Conservation (phyloP, 2,329 filamentous ascomycete species). For the Exophiala alcalophila region DNA sequence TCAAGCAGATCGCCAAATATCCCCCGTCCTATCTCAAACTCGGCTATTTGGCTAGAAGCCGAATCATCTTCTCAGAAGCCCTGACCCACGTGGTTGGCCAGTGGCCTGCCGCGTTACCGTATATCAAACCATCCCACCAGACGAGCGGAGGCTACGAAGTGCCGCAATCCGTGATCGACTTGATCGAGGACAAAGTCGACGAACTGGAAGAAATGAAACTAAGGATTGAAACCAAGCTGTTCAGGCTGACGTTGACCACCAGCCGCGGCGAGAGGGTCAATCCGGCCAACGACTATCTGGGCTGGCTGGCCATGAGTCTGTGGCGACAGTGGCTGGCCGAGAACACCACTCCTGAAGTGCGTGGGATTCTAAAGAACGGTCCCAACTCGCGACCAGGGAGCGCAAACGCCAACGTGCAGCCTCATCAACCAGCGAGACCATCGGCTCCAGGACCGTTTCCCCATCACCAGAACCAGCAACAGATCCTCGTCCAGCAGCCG, state of each 20-base stretch:
- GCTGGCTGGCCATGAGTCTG: slow-evolving; percentile 82
- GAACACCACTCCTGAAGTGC: slow-evolving; percentile 71
- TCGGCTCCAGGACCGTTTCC: no score
- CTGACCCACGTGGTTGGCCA: slow-evolving; percentile 92
- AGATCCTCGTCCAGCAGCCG: slow-evolving; percentile 14
- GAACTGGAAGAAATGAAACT: slow-evolving; percentile 81
- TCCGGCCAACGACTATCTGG: slow-evolving; percentile 74
- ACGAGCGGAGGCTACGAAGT: slow-evolving; percentile 47
- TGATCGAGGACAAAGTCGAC: slow-evolving; percentile 93
- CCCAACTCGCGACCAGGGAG: slow-evolving; percentile 21
- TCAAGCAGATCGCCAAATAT: slow-evolving; percentile 96
- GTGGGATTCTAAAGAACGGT: slow-evolving; percentile 45
- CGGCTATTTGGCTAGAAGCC: slow-evolving; percentile 78
- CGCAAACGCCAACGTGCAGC: slow-evolving; percentile 13
- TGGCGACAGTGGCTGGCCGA: slow-evolving; percentile 94
- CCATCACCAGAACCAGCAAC: no score
- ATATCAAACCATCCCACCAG: slow-evolving; percentile 59
- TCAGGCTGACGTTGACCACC: slow-evolving; percentile 75
- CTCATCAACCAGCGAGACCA: slow-evolving; percentile 14
- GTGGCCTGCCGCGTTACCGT: slow-evolving; percentile 79
- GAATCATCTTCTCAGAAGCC: slow-evolving; percentile 81
- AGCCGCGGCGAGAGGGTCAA: slow-evolving; percentile 77
- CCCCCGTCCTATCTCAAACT: slow-evolving; percentile 88
- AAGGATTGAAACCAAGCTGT: slow-evolving; percentile 76
- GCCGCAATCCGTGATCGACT: slow-evolving; percentile 72